phyloP scores from a whole-genome alignment of 1,139 yeast genomes.

The Pichia sp. region DNA sequence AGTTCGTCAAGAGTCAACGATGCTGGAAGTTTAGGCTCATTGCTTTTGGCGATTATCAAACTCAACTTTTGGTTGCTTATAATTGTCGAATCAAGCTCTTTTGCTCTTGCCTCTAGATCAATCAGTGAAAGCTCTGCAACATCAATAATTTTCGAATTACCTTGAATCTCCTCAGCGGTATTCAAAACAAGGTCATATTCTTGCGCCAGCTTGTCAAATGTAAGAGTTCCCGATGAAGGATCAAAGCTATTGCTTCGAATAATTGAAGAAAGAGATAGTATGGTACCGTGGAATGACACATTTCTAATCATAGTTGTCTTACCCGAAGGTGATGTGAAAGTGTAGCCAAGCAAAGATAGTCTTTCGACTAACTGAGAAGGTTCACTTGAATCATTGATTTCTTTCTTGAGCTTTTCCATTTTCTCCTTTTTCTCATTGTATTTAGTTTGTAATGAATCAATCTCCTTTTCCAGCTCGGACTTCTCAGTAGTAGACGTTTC shows the following conservation, averaged over 20 bases:
- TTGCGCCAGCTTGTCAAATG: slow-evolving; percentile 7
- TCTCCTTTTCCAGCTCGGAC: slow-evolving; percentile 14
- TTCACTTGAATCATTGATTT: slow-evolving; percentile 3
- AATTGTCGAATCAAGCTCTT: slow-evolving; percentile 39
- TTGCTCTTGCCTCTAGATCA: slow-evolving; percentile 23
- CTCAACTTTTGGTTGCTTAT: slow-evolving; percentile 33
- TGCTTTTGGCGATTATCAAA: slow-evolving; percentile 8
- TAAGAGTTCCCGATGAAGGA: slow-evolving; percentile 13
- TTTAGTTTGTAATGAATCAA: slow-evolving; percentile 11
- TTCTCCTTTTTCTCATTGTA: slow-evolving; percentile 12
- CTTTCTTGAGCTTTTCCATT: slow-evolving; percentile 6
- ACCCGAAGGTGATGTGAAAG: slow-evolving; percentile 12
- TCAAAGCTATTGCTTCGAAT: slow-evolving; percentile 21
- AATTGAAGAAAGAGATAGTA: slow-evolving; percentile 7
- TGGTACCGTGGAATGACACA: slow-evolving; percentile 1
- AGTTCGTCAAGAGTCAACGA: slow-evolving; percentile 16
- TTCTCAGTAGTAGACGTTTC: slow-evolving; percentile 2
- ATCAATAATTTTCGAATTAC: neutral
- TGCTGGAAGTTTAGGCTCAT: slow-evolving; percentile 12
- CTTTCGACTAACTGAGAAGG: slow-evolving; percentile 15
- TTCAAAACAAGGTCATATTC: slow-evolving; percentile 20
- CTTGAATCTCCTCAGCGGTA: slow-evolving; percentile 3
- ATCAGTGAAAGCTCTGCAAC: slow-evolving; percentile 10
- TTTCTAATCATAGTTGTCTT: slow-evolving; percentile 6
- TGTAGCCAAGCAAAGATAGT: slow-evolving; percentile 20